Evolutionary conservation across 805 yeast genomes (phyloP), one percentile per base, ranked within the genome.

Genomic region (Candida tammaniensis): DNA sequence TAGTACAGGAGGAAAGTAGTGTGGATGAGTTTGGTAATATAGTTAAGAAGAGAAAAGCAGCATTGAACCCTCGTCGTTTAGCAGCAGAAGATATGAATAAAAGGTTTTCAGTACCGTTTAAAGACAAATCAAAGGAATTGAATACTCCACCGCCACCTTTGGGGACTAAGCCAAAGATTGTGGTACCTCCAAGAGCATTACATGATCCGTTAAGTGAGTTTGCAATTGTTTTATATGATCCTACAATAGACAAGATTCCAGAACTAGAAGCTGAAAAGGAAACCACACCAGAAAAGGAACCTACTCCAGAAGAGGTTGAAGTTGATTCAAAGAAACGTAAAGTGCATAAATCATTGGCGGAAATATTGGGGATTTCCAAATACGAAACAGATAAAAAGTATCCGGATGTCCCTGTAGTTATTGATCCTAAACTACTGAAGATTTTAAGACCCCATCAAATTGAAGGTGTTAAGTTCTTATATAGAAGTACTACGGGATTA

Each of bases 401-500:
- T 46, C 86, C 95, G 0, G 81, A 86, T 51, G 97, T 93, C 7
- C 95, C 98, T 0, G 98, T 93, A 6, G 97, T 93, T 1, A 84
- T 93, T 30, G 98, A 93, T 55, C 98, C 98, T 0, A 74, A 72
- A 39, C 65, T 93, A 21, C 78, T 93, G 15, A 85, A 84, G 52
- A 80, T 86, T 27, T 66, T 93, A 30, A 75, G 98, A 45, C 98
- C 98, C 1, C 98, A 93, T 67, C 98, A 93, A 57, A 80, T 93
- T 4, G 95, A 91, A 31, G 98, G 98, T 43, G 96, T 91, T 26
- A 78, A 86, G 55, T 93, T 93, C 54, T 62, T 93, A 38, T 93
- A 88, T 51, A 64, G 89, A 36, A 91, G 98, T 59, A 87, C 95
- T 0, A 74, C 96, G 1, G 98, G 98, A 0, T 60, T 89, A 21